Conservation (phyloP, 1,139 yeast genomes). For the Magnusiomyces tetraspermus region DNA sequence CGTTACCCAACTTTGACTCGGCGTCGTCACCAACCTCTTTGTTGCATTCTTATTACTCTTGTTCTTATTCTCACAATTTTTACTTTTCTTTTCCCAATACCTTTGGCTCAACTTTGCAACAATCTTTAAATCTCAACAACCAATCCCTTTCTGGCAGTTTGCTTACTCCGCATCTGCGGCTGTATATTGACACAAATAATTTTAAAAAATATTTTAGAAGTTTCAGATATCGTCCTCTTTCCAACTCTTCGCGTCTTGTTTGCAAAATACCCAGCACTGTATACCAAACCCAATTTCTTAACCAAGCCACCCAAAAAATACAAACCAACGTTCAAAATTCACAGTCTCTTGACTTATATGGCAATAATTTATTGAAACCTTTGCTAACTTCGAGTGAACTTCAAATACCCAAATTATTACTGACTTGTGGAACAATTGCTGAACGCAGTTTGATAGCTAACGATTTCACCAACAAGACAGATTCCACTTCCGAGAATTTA, state of each 20-base stretch:
- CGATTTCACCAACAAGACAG: no score
- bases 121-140: not conserved
- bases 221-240: no score
- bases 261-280: not conserved
- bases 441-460: no score
- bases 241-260: not conserved
- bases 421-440: no score
- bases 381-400: no score
- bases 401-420: no score
- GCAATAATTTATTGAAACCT: not conserved
- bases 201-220: no score
- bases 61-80: not conserved
- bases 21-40: no score
- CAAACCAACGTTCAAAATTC: not conserved
- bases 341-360: not conserved
- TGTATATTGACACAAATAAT: not conserved
- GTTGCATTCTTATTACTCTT: no score
- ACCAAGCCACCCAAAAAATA: not conserved
- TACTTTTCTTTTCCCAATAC: not conserved
- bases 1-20: no score
- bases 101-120: not conserved
- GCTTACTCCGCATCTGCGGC: slow-evolving; percentile 2
- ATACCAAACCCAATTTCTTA: not conserved
- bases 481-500: no score
- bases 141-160: not conserved